phyloP scores from a whole-genome alignment of 2,329 filamentous ascomycete species.

The Ascosphaera apis region DNA sequence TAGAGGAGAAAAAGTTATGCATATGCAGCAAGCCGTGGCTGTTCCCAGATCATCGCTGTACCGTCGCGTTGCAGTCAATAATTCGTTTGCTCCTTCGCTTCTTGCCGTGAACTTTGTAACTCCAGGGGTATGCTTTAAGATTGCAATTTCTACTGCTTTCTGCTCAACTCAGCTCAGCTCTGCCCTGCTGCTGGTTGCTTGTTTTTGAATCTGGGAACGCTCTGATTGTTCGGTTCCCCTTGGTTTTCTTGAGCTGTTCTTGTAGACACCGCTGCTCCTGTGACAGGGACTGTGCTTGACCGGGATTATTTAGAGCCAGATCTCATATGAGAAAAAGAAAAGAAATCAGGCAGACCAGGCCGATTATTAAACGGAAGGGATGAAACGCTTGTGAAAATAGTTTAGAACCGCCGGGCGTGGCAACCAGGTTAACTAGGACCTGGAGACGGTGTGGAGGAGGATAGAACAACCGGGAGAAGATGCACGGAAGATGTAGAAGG shows the following conservation, averaged over 20 bases:
- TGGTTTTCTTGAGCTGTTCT: background rate
- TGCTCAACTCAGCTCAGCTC: background rate
- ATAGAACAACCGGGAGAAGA: background rate
- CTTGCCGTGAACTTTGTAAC: background rate
- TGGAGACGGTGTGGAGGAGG: background rate
- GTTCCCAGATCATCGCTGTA: background rate
- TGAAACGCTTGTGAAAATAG: background rate
- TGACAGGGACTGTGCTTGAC: background rate
- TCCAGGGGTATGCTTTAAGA: background rate
- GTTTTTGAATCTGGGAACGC: background rate
- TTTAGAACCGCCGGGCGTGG: background rate
- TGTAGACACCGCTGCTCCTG: background rate
- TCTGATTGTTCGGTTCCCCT: background rate
- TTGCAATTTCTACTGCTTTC: background rate
- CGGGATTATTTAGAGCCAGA: background rate
- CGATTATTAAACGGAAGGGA: background rate
- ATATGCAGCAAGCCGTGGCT: conserved; percentile 1
- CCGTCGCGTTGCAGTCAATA: background rate
- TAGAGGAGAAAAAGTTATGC: background rate
- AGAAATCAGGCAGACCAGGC: background rate
- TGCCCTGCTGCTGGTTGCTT: background rate
- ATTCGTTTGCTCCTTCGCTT: background rate
- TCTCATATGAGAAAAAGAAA: background rate
- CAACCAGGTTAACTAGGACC: background rate
- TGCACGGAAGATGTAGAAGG: background rate